These are phyloP conservation scores for Micractinium sp. DNA, from an alignment of 139 green algal species.

Conservation along the genomic window DNA sequence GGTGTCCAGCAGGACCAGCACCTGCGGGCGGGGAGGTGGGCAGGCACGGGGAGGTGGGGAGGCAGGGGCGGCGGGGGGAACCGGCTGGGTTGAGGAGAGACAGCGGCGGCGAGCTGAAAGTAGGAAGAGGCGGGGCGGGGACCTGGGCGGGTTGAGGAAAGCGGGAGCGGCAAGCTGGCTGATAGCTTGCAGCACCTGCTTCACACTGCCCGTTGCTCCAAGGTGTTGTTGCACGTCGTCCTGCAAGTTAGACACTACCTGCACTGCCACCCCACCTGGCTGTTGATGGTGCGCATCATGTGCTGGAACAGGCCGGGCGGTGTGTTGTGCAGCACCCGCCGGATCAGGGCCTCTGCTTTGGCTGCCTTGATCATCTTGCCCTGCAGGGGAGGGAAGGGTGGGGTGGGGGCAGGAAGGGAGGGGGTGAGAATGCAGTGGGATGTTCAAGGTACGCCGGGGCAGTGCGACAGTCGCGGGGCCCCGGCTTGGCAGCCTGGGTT, in stretches of 20 bases:
- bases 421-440: not conserved
- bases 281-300: slow-evolving; percentile 65
- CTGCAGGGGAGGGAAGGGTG: not conserved
- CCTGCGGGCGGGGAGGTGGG: not conserved
- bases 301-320: slow-evolving; percentile 63
- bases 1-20: slow-evolving; percentile 52
- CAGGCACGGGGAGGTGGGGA: not conserved
- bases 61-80: not conserved
- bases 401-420: not conserved
- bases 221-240: too few relatives aligned
- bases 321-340: slow-evolving; percentile 54
- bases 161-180: too few relatives aligned
- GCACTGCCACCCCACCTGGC: not conserved
- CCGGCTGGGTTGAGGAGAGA: too few relatives aligned
- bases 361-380: slow-evolving; percentile 49
- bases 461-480: too few relatives aligned
- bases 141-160: not conserved
- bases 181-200: too few relatives aligned
- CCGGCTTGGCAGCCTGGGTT: not conserved
- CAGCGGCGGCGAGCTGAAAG: not conserved
- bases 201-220: too few relatives aligned
- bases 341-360: slow-evolving; percentile 54
- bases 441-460: too few relatives aligned
- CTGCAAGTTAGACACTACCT: too few relatives aligned
- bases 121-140: not conserved